Conservation (phyloP, 495 filamentous ascomycete species). For the Bryoglossum gracile region DNA sequence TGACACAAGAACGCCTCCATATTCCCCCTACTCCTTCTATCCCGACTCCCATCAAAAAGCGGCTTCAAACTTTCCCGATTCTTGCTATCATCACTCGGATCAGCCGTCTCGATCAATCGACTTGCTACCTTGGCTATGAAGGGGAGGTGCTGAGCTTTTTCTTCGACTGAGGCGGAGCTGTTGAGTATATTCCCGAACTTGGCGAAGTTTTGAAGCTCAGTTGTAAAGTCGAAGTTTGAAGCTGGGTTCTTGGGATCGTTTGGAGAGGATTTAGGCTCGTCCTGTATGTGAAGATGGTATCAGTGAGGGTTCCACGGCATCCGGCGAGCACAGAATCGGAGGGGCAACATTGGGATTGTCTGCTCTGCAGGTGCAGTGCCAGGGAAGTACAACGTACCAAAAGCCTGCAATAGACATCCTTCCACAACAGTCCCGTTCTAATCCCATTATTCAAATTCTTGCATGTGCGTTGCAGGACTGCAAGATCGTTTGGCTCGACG, state of each 20-base stretch:
- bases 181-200: neutral
- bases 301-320: too few relatives aligned
- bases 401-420: slow-evolving; percentile 41
- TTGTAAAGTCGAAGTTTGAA: neutral
- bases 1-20: slow-evolving; percentile 39
- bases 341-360: too few relatives aligned
- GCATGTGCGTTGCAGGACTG: slow-evolving; percentile 44
- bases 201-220: neutral
- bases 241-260: slow-evolving; percentile 16
- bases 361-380: neutral
- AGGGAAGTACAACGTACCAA: slow-evolving; percentile 31
- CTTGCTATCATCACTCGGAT: neutral
- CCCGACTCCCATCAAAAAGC: slow-evolving; percentile 17
- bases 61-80: neutral
- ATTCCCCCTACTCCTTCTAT: slow-evolving; percentile 23
- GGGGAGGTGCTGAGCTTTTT: neutral
- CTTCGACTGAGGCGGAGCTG: neutral
- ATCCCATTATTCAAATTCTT: slow-evolving; percentile 42
- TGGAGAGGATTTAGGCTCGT: too few relatives aligned
- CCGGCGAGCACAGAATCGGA: too few relatives aligned
- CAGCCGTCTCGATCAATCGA: too few relatives aligned
- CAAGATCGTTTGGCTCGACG: slow-evolving; percentile 50
- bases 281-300: too few relatives aligned
- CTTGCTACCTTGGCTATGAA: neutral
- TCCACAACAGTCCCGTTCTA: slow-evolving; percentile 45